These are phyloP conservation scores for Trichoderma sp. DNA, from an alignment of 2,329 filamentous ascomycete genomes.

Conservation along the genomic window DNA sequence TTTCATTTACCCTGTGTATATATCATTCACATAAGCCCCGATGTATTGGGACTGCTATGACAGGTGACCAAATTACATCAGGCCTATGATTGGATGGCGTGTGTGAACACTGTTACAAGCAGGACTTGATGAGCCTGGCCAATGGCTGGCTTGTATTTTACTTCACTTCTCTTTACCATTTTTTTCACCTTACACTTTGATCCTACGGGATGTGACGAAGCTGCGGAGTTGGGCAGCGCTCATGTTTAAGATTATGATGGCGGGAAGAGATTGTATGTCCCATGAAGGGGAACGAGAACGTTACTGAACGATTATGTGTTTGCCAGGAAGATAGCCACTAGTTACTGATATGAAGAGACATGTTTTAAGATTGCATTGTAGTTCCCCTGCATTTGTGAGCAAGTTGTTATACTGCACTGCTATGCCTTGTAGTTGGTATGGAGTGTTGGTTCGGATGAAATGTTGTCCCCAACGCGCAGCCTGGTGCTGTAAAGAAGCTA, in stretches of 20 bases:
- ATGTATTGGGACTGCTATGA: not conserved
- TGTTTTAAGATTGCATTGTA: not conserved
- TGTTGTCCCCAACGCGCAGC: not conserved
- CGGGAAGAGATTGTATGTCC: conserved; percentile 3
- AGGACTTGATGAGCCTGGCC: not conserved
- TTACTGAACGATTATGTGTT: conserved; percentile 16
- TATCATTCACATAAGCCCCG: conserved; percentile 13
- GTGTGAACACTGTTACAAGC: not conserved
- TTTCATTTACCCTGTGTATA: conserved; percentile 17
- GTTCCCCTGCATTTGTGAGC: not conserved
- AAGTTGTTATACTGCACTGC: not conserved
- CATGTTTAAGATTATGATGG: conserved; percentile 3
- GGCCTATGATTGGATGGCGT: not conserved
- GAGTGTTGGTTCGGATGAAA: not conserved
- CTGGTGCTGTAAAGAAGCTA: not conserved
- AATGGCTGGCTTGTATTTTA: conserved; percentile 14
- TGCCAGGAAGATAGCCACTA: not conserved
- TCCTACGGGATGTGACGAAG: not conserved
- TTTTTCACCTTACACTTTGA: not conserved
- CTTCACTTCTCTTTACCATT: not conserved
- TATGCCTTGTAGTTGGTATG: not conserved
- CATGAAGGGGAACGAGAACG: not conserved
- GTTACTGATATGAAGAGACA: conserved; percentile 17
- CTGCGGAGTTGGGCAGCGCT: conserved; percentile 1
- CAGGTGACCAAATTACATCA: not conserved